Conservation (phyloP, 257 asterid species). For the Primulina huaijiensis region DNA sequence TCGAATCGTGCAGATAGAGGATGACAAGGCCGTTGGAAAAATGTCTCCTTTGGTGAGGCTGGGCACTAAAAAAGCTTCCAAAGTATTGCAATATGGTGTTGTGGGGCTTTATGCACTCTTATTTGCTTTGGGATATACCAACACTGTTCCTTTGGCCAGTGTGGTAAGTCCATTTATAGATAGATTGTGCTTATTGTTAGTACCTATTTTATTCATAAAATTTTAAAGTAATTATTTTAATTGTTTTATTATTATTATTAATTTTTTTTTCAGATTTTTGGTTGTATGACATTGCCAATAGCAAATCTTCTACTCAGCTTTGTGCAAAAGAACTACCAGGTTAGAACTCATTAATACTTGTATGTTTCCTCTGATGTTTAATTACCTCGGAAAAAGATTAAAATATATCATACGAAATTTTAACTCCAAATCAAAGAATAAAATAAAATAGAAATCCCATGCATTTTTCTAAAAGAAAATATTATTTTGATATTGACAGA, state of each 20-base stretch:
- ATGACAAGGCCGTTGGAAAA: slow-evolving; percentile 58
- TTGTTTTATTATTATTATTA: too few relatives aligned
- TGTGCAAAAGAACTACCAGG: slow-evolving; percentile 52
- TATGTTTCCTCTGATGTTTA: too few relatives aligned
- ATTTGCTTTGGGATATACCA: slow-evolving; percentile 38
- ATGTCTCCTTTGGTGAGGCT: slow-evolving; percentile 63
- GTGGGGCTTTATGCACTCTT: slow-evolving; percentile 41
- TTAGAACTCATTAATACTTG: too few relatives aligned
- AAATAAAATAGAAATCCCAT: too few relatives aligned
- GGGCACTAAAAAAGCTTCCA: slow-evolving; percentile 44
- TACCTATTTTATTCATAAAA: too few relatives aligned
- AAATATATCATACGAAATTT: too few relatives aligned
- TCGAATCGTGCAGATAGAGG: slow-evolving; percentile 39
- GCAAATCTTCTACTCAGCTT: slow-evolving; percentile 45
- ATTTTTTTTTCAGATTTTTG: slow-evolving; percentile 40
- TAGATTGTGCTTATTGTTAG: too few relatives aligned
- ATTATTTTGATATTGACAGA: slow-evolving; percentile 28
- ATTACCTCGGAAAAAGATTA: too few relatives aligned
- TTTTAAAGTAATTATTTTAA: too few relatives aligned
- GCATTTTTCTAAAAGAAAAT: too few relatives aligned
- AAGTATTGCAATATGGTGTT: slow-evolving; percentile 43
- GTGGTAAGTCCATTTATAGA: slow-evolving; percentile 39
- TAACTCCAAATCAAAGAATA: too few relatives aligned
- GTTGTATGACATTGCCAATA: slow-evolving; percentile 52
- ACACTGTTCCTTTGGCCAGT: slow-evolving; percentile 50